phyloP scores from a whole-genome alignment of 352 stramenopile genomes.

The Globisporangium perplexum region DNA sequence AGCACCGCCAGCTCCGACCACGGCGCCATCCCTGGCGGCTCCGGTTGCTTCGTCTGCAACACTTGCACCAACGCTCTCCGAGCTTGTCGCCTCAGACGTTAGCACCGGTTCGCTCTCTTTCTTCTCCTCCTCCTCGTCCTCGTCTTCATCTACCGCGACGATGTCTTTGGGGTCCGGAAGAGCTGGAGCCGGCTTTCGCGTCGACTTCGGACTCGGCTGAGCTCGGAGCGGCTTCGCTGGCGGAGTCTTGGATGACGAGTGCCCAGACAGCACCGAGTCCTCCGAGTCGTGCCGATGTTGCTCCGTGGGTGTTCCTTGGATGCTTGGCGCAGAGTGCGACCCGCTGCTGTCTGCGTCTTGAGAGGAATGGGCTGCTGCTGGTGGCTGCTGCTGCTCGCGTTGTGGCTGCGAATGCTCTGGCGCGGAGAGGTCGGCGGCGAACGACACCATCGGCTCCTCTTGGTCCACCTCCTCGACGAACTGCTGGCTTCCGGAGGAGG shows the following conservation, averaged over 20 bases:
- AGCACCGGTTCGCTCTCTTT: not conserved
- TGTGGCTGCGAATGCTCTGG: conserved; percentile 16
- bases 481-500: not conserved
- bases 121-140: not conserved
- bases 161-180: not conserved
- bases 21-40: not conserved
- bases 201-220: not conserved
- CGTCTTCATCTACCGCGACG: not conserved
- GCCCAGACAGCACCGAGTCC: conserved; percentile 15
- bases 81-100: not conserved
- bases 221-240: conserved; percentile 9
- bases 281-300: conserved; percentile 14
- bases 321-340: not conserved
- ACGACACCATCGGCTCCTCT: not conserved
- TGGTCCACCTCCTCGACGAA: not conserved
- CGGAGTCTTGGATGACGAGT: conserved; percentile 20
- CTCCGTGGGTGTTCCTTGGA: conserved; percentile 12
- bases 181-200: not conserved
- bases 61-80: not conserved
- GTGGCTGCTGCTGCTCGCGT: conserved; percentile 2
- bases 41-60: no score
- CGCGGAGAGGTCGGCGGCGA: not conserved
- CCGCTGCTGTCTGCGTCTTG: conserved; percentile 1
- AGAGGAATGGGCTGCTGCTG: not conserved
- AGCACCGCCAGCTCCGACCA: no score